A percentile compares a stretch with the other conserved stretches of the same genome.
Conservation (phyloP, 768 basidiomycete genomes). For the Nevesoporus exiguus region DNA sequence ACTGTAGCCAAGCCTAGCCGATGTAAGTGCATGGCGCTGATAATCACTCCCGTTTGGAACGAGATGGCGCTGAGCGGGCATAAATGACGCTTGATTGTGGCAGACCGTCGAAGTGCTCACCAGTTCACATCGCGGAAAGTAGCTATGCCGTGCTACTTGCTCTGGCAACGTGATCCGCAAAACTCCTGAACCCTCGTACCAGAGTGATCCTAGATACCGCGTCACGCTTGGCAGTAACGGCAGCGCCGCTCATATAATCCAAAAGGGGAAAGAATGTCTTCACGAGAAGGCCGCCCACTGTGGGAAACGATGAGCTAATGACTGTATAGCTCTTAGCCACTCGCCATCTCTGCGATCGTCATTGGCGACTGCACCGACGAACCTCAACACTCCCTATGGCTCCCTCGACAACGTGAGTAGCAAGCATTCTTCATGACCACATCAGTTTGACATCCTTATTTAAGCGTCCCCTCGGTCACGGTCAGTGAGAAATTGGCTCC, state of each 20-base stretch:
- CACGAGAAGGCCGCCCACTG: background rate
- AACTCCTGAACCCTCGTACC: too few relatives aligned
- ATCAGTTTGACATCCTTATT: background rate
- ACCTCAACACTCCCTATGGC: conserved; percentile 45
- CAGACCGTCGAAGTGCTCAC: too few relatives aligned
- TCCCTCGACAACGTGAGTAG: conserved; percentile 52
- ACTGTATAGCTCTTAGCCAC: conserved; percentile 43
- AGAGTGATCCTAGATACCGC: background rate
- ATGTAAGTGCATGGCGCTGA: too few relatives aligned
- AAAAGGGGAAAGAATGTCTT: background rate
- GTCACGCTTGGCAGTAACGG: background rate
- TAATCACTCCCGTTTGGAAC: too few relatives aligned
- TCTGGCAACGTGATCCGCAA: too few relatives aligned
- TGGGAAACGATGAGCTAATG: conserved; percentile 30
- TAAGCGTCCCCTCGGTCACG: conserved; percentile 47
- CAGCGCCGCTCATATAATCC: background rate
- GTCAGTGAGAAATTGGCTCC: conserved; percentile 30
- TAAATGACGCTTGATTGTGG: background rate
- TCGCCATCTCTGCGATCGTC: conserved; percentile 12
- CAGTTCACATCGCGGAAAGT: too few relatives aligned
- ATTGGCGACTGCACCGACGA: conserved; percentile 12
- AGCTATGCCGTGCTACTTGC: too few relatives aligned
- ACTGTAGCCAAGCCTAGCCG: too few relatives aligned
- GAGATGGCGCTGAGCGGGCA: too few relatives aligned
- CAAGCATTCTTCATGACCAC: background rate